phyloP scores from a whole-genome alignment of 2,329 filamentous ascomycete species.

The Fusarium ramigenum region DNA sequence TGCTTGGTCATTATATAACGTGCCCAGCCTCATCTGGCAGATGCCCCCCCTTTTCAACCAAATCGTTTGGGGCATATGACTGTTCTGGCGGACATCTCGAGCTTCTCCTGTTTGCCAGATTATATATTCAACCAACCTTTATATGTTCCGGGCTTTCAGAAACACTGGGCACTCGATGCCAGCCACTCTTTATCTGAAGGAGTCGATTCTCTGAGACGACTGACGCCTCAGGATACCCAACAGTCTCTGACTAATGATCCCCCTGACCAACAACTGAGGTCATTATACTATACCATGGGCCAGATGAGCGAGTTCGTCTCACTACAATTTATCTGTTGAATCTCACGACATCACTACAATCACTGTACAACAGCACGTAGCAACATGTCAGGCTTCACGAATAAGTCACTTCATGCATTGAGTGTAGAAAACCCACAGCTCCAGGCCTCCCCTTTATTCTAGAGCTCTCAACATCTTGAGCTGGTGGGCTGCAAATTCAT shows the following conservation, averaged over 20 bases:
- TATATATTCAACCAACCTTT: no score
- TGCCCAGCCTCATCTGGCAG: background rate
- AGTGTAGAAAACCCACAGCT: background rate
- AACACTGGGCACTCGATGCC: no score
- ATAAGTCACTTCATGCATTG: background rate
- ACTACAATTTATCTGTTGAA: background rate
- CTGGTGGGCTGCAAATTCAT: background rate
- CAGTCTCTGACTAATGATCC: no score
- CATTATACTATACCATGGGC: background rate
- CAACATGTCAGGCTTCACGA: background rate
- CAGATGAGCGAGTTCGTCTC: background rate
- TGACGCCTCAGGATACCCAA: no score
- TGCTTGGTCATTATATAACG: rapidly evolving
- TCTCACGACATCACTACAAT: background rate
- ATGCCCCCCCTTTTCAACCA: background rate
- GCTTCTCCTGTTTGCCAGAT: no score
- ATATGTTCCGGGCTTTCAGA: no score
- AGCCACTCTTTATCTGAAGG: no score
- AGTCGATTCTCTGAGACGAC: no score
- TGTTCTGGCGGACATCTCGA: background rate
- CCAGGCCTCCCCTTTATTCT: background rate
- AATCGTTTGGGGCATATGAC: background rate
- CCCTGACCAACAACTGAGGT: background rate
- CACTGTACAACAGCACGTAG: background rate
- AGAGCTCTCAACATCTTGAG: background rate